Conservation (phyloP, 768 basidiomycete species). For the Boletus subparvulus region DNA sequence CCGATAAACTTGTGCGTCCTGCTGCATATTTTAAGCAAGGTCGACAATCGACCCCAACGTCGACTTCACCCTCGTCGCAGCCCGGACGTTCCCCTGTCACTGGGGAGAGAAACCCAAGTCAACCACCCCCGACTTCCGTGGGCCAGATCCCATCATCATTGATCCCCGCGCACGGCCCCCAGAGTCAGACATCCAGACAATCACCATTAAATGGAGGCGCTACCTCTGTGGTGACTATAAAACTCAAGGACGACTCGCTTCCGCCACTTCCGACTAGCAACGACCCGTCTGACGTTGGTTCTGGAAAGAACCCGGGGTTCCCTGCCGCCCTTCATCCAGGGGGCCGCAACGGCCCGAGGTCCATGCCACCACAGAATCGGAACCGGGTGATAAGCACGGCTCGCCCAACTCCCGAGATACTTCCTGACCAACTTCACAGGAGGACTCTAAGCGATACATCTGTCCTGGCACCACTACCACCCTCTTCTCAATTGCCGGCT, state of each 20-base stretch:
- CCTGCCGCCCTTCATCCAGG: slow-evolving; percentile 48
- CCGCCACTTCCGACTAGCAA: slow-evolving; percentile 41
- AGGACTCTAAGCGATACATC: slow-evolving; percentile 17
- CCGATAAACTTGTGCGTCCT: slow-evolving; percentile 53
- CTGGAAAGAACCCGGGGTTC: slow-evolving; percentile 22
- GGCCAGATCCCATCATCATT: slow-evolving; percentile 24
- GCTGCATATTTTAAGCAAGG: slow-evolving; percentile 22
- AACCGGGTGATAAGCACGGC: slow-evolving; percentile 6
- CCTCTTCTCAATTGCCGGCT: slow-evolving; percentile 9
- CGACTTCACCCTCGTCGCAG: slow-evolving; percentile 16
- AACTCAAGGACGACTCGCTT: slow-evolving; percentile 33
- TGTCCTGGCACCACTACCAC: not conserved
- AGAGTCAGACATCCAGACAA: slow-evolving; percentile 11
- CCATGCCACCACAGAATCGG: slow-evolving; percentile 19
- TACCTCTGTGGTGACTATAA: slow-evolving; percentile 1
- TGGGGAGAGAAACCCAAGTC: slow-evolving; percentile 11
- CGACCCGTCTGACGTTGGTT: slow-evolving; percentile 20
- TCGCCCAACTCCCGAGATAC: slow-evolving; percentile 9
- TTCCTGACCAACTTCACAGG: slow-evolving; percentile 5
- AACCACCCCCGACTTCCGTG: not conserved
- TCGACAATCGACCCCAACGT: slow-evolving; percentile 17
- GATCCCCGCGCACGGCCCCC: slow-evolving; percentile 17
- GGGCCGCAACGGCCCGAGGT: slow-evolving; percentile 20
- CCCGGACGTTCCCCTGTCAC: slow-evolving; percentile 6
- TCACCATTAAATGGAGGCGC: slow-evolving; percentile 6